Base-by-base conservation (phyloP, 257 asterid genomes). In the Voacanga thouarsii region DNA sequence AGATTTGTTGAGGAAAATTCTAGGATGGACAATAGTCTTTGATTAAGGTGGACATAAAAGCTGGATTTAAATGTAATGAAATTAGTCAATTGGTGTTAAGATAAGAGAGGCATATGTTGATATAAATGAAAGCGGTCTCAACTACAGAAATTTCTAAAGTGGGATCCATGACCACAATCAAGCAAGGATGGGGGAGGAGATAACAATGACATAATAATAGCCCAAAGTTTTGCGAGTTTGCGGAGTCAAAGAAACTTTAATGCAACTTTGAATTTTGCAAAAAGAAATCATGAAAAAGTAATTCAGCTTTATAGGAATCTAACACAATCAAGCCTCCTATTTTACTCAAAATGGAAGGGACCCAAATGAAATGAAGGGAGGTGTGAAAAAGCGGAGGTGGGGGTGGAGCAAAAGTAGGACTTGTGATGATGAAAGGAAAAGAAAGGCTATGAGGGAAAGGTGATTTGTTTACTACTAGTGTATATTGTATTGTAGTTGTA, bases 381-480 rank as follows among this genome's bases (percentile, higher is more conserved):
- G 65, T 81, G 49, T 77, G 82, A 56, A 81, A 82, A 78, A 82
- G 85, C 82, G 84, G 79, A 61, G 78, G 44, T 41, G 78, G 79
- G 80, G 77, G 75, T 30, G 60, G 70, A 57, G 14, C 50, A 82
- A 15, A 3, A 64, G 86, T 84, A 85, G 85, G 85, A 78, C 80
- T 78, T 69, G 82, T 81, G 86, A 84, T 85, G 78, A 88, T 84
- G 81, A 80, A 79, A 77, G 75, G 70, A 65, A 50, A 26, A n/a
- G 16, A 74, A 55, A 47, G 23, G 18, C 3, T 18, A 39, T 61
- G 7, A 18, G 74, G 24, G 71, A 23, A 53, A 15, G 78, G 45
- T 49, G 49, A 55, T 64, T 5, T 7, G 12, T 7, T 50, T 33
- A 56, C 1, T 73, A 7, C 49, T 43, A 60, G 15, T 15, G 16